Base-by-base conservation (phyloP, 208 protist genomes). In the Acanthamoeba triangularis region DNA sequence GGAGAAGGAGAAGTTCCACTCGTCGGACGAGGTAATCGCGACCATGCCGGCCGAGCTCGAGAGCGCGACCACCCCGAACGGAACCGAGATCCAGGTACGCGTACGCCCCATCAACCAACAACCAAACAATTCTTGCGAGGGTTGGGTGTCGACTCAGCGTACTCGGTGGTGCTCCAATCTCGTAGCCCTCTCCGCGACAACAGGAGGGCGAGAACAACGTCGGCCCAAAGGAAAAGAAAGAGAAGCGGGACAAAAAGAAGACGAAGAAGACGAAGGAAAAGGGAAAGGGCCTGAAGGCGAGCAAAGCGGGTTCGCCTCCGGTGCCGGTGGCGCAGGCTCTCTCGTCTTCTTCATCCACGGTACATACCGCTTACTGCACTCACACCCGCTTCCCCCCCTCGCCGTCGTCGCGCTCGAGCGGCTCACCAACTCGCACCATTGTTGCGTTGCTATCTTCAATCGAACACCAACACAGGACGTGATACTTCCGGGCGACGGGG, bases 201-300 rank as follows among this genome's bases (percentile, higher is more conserved):
- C 87, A 93, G 63, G 59, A 28, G 18, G 61, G 10, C 16, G 23
- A n/a, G 63, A 54, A 11, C 28, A 28, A 74, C 5, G 35, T 14
- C n/a, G 6, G 59, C 54, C 3, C 11, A 33, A 74, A 93, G 87
- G 63, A 74, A 49, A 74, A 93, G 87, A 67, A 56, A 16, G 87
- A 93, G 59, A 74, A 93, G 37, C 37, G 47, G 33, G 63, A 74
- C 11, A 74, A 74, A 37, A 93, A 74, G 63, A 74, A 93, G 61
- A 30, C n/a, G 52, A 93, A 93, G 37, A 54, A 69, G 52, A 74
- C 18, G 59, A 93, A 93, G 37, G 61, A 93, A 11, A 93, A 88
- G 49, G 47, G n/a, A 8, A 90, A 88, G 80, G 80, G 52, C n/a
- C 30, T n/a, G 5, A 56, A 63, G 80, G 13, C 72, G 0, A 52